phyloP scores from a whole-genome alignment of 768 basidiomycete genomes.

The Hygrophorus pudorinus region DNA sequence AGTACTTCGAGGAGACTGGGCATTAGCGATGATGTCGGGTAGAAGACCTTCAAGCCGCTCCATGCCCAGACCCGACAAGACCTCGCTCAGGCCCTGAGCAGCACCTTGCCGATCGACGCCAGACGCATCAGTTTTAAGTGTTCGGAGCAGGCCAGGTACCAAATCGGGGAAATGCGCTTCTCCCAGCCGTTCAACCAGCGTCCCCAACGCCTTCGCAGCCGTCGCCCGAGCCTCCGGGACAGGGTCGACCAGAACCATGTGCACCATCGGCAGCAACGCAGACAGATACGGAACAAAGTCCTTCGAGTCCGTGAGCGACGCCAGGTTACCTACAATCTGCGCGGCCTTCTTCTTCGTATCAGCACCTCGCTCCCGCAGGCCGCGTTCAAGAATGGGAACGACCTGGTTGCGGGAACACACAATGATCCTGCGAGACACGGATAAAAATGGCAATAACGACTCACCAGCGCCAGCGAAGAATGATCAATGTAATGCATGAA shows the following conservation, averaged over 20 bases:
- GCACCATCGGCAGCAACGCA: slow-evolving; percentile 81
- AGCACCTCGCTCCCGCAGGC: slow-evolving; percentile 82
- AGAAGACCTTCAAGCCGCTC: slow-evolving; percentile 89
- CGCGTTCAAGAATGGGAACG: slow-evolving; percentile 90
- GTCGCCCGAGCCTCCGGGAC: slow-evolving; percentile 97
- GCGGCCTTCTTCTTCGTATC: slow-evolving; percentile 94
- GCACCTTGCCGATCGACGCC: slow-evolving; percentile 98
- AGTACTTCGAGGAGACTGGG: too few species aligned
- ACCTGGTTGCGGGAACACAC: slow-evolving; percentile 46
- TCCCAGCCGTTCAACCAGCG: slow-evolving; percentile 92
- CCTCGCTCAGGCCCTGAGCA: slow-evolving; percentile 93
- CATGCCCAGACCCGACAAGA: slow-evolving; percentile 94
- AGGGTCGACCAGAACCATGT: slow-evolving; percentile 88
- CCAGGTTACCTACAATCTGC: slow-evolving; percentile 96
- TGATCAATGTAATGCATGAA: slow-evolving; percentile 99
- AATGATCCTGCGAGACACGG: background rate
- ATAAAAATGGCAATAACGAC: background rate
- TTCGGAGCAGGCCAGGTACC: slow-evolving; percentile 79
- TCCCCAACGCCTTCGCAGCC: slow-evolving; percentile 92
- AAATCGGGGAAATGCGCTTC: slow-evolving; percentile 94
- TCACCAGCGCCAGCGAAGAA: slow-evolving; percentile 87
- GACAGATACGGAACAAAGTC: slow-evolving; percentile 95
- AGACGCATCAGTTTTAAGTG: slow-evolving; percentile 85
- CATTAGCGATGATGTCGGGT: slow-evolving; percentile 90
- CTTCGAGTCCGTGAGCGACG: slow-evolving; percentile 77